A percentile compares a stretch with the other conserved stretches of the same genome.
Conservation (phyloP, 2,329 filamentous ascomycete species). For the Aspergillus luchuensis region DNA sequence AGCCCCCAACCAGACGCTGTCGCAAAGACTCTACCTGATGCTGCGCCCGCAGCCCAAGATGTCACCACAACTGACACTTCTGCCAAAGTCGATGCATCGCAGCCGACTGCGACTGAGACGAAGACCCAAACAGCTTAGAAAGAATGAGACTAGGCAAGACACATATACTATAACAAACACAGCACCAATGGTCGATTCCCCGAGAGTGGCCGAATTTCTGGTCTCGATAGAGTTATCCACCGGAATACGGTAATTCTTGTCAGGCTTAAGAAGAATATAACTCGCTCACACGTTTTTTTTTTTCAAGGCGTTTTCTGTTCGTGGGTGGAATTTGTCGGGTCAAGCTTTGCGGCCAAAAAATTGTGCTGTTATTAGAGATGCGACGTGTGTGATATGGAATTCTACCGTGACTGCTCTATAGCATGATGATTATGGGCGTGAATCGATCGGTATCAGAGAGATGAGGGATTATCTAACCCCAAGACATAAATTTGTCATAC, state of each 20-base stretch:
- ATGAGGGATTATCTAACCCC: not conserved
- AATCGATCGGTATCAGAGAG: not conserved
- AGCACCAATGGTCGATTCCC: not conserved
- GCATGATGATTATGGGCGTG: not conserved
- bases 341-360: not conserved
- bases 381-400: not conserved
- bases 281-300: not conserved
- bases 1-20: not conserved
- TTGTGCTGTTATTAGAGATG: not conserved
- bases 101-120: not conserved
- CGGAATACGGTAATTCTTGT: not conserved
- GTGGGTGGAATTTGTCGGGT: conserved; percentile 1
- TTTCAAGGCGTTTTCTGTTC: conserved; percentile 1
- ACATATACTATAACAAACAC: not conserved
- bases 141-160: not conserved
- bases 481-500: not conserved
- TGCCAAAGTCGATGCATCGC: not conserved
- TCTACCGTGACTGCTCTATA: not conserved
- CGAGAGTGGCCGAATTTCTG: too few relatives aligned
- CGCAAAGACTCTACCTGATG: not conserved
- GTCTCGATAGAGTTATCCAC: not conserved
- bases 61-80: not conserved
- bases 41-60: not conserved
- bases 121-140: not conserved
- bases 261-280: not conserved